phyloP scores from a whole-genome alignment of 2,329 filamentous ascomycete species.

The Nemania diffusa region DNA sequence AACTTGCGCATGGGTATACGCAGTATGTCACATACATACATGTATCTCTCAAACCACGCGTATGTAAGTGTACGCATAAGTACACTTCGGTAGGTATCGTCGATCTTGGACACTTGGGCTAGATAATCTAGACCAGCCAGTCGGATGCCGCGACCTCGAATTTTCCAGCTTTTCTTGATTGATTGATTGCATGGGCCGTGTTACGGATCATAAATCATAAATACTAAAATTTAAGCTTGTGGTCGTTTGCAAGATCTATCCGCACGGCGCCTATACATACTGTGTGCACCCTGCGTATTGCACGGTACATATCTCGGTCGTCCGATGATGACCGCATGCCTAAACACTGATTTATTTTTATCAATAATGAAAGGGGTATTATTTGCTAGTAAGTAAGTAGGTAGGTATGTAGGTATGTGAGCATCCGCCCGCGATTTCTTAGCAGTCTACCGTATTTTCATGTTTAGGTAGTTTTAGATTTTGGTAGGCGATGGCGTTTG shows the following conservation, averaged over 20 bases:
- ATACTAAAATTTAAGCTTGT: slow-evolving; percentile 5
- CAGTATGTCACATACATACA: too few species aligned
- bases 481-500: not conserved
- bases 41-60: too few species aligned
- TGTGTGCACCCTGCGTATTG: not conserved
- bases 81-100: too few species aligned
- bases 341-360: not conserved
- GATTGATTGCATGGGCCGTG: not conserved
- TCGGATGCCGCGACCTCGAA: not conserved
- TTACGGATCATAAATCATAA: slow-evolving; percentile 10
- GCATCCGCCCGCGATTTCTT: not conserved
- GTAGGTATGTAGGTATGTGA: not conserved
- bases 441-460: not conserved
- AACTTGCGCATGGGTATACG: not conserved
- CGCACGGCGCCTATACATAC: not conserved
- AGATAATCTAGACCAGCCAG: not conserved
- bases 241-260: not conserved
- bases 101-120: not conserved
- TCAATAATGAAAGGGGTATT: not conserved
- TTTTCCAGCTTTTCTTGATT: not conserved
- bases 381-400: too few species aligned
- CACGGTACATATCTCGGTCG: not conserved
- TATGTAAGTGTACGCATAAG: not conserved
- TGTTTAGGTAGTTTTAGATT: too few species aligned
- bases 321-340: too few species aligned